These are phyloP conservation scores for Sphaerosporella brunnea DNA, from an alignment of 495 filamentous ascomycete genomes.

Conservation along the genomic window DNA sequence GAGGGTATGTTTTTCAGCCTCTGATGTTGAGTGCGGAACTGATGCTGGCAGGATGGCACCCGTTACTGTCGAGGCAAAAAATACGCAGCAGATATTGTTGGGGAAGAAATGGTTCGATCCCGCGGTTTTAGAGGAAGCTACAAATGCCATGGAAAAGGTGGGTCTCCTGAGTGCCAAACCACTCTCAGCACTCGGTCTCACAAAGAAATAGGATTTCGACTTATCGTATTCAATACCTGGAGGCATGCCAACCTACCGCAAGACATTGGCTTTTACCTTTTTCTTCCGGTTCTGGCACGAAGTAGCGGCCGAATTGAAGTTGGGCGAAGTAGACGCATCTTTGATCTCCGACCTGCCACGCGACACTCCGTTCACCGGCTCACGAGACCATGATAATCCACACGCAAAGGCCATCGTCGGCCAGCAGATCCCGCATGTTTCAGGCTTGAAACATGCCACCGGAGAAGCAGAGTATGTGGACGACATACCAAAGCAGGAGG, in stretches of 20 bases:
- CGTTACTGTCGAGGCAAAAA: constrained; percentile 65
- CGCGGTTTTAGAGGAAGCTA: constrained; percentile 65
- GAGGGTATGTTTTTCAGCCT: constrained; percentile 32
- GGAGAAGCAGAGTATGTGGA: constrained; percentile 31
- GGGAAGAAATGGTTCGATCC: constrained; percentile 68
- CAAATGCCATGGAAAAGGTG: constrained; percentile 57
- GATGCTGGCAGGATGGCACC: constrained; percentile 48
- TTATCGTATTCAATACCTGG: constrained; percentile 73
- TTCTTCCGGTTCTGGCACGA: constrained; percentile 81
- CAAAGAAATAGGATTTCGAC: constrained; percentile 48
- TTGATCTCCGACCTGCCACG: constrained; percentile 40
- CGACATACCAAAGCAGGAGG: constrained; percentile 28
- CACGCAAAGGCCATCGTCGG: constrained; percentile 30
- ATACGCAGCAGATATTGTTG: constrained; percentile 46
- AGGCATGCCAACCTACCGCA: constrained; percentile 90
- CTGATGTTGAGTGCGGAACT: constrained; percentile 7
- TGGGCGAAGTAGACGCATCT: constrained; percentile 17
- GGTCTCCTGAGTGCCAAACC: neutral
- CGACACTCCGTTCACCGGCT: constrained; percentile 26
- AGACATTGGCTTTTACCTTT: constrained; percentile 72
- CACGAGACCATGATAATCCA: constrained; percentile 34
- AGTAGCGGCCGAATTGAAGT: constrained; percentile 27
- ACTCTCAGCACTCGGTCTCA: neutral
- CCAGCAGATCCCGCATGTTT: constrained; percentile 30
- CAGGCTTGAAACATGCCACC: constrained; percentile 30